Evolutionary conservation across 1,284 basidiomycete species (phyloP), one percentile per base, ranked within the genome.

Genomic region (Tilletia walkeri): DNA sequence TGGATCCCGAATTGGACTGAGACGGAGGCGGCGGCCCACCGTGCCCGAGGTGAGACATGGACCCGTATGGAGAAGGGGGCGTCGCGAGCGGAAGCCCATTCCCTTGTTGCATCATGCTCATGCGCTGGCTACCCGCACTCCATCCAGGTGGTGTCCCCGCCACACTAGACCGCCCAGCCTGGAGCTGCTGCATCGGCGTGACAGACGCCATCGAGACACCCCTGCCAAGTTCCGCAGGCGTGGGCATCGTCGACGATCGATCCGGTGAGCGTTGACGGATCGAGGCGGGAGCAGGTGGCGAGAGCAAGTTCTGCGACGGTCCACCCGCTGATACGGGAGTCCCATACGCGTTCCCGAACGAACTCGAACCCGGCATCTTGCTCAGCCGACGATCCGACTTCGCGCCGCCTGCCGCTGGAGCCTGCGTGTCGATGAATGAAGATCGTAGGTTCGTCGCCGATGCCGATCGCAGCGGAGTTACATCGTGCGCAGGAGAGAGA

Each of bases 161-260:
- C 18, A 53, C 18, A 18, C 59, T 38, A 63, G 41, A 45, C 14
- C 41, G 50, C 7, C 16, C n/a, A 7, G 16, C 18, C 50, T 53
- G 50, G 7, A 53, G 50, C 20, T 30, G 24, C 24, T 30, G 24
- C 24, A 30, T 30, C 24, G 50, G 50, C 10, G 59, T 5, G 14
- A 63, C 14, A 18, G 34, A 36, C 12, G 34, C 59, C 59, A 63
- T 63, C 36, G 59, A 63, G 36, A 39, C 34, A 36, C 59, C 59
- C 36, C 59, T 34, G 10, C 14, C 30, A 9, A 63, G 30, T 39
- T 63, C 59, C 0, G 34, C 59, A 14, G 59, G 34, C 16, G 59
- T 63, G 34, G 59, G 59, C 59, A 63, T 63, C 59, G 59, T 63
- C 59, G 59, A 63, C 3, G 59, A 63, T 3, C 59, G 59, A 20